These are phyloP conservation scores for Lecanicillium sp. DNA, from an alignment of 2,329 filamentous ascomycete species.

Conservation along the genomic window DNA sequence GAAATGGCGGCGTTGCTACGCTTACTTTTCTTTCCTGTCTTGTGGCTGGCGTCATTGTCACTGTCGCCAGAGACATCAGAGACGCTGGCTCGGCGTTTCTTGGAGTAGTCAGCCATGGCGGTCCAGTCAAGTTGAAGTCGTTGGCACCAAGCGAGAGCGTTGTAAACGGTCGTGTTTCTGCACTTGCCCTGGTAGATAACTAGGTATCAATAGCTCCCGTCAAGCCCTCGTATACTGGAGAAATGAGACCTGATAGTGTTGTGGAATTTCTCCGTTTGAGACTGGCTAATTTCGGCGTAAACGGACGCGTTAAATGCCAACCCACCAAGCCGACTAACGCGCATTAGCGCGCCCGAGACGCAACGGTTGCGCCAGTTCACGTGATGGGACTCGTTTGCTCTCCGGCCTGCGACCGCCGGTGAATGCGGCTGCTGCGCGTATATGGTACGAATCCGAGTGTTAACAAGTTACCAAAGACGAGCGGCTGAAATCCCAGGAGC, in stretches of 20 bases:
- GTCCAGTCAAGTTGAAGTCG: constrained; percentile 28
- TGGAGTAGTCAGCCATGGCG: constrained; percentile 19
- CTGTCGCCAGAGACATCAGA: constrained; percentile 25
- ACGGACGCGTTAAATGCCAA: constrained; percentile 4
- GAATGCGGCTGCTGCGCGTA: no score
- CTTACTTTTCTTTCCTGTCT: constrained; percentile 43
- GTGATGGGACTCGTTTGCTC: constrained; percentile 2
- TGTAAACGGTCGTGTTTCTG: no score
- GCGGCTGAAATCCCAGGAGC: no score
- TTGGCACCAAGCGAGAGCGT: neutral
- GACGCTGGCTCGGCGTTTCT: constrained; percentile 27
- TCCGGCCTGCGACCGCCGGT: neutral
- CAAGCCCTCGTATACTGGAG: no score
- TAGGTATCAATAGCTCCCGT: no score
- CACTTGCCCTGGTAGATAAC: no score
- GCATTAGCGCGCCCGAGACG: neutral
- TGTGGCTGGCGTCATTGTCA: constrained; percentile 20
- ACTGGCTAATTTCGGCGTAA: no score
- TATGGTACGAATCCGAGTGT: no score
- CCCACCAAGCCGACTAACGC: neutral
- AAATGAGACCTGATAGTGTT: no score
- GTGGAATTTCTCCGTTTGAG: no score
- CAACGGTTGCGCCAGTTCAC: constrained; percentile 6
- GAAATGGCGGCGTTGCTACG: constrained; percentile 15
- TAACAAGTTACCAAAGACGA: no score